These are phyloP conservation scores for Arxiozyma heterogenica DNA, from an alignment of 1,139 yeast genomes.

Conservation along the genomic window DNA sequence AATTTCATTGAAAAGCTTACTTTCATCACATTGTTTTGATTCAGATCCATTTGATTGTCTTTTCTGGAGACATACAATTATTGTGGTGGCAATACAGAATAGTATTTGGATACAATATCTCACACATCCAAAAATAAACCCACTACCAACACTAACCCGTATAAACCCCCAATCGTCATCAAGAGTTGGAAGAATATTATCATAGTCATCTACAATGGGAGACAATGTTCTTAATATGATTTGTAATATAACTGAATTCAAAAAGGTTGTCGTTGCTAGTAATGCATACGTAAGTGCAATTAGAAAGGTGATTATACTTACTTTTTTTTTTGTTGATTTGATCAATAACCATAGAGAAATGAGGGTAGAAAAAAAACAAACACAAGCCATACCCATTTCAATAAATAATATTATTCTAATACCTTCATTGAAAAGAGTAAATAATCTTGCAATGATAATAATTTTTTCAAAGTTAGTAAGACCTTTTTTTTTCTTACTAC, in stretches of 20 bases:
- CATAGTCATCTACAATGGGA: constrained; percentile 8
- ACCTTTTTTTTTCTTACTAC: not conserved
- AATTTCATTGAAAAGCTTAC: not conserved
- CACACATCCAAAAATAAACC: constrained; percentile 16
- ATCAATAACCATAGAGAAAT: not conserved
- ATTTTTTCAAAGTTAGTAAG: constrained; percentile 1
- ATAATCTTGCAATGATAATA: constrained; percentile 3
- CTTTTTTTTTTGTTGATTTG: not conserved
- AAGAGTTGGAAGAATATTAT: not conserved
- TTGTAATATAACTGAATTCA: constrained; percentile 8
- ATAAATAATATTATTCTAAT: not conserved
- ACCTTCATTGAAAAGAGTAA: not conserved
- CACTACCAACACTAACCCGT: constrained; percentile 16
- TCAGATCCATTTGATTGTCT: not conserved
- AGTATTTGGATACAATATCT: constrained; percentile 13
- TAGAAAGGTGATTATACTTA: constrained; percentile 6
- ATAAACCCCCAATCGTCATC: constrained; percentile 15
- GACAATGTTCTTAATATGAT: constrained; percentile 14
- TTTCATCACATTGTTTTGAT: not conserved
- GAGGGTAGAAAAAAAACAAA: not conserved
- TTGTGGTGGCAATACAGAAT: constrained; percentile 9
- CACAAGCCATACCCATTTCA: not conserved
- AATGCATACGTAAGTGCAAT: constrained; percentile 3
- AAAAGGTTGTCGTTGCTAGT: constrained; percentile 9
- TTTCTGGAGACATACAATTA: constrained; percentile 12